These are phyloP conservation scores for Stereum hirsutum DNA, from an alignment of 1,284 basidiomycete species.

Conservation along the genomic window DNA sequence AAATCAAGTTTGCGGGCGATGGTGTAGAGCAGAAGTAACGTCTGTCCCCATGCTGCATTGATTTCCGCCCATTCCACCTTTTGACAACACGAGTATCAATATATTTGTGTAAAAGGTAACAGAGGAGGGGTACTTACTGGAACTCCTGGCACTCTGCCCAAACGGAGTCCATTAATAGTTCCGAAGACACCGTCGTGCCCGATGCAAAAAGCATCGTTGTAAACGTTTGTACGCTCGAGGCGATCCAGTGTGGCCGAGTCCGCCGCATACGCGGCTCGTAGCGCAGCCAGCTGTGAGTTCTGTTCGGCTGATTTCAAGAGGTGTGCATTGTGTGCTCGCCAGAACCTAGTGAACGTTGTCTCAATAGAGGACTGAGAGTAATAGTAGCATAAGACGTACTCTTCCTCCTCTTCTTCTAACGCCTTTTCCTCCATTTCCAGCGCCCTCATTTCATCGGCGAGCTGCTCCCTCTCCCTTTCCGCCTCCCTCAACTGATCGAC, in stretches of 20 bases:
- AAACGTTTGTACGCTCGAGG: slow-evolving; percentile 92
- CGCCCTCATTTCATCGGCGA: slow-evolving; percentile 65
- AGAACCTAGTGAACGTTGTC: slow-evolving; percentile 53
- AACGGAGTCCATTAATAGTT: slow-evolving; percentile 91
- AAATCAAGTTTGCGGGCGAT: slow-evolving; percentile 86
- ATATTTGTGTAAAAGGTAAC: slow-evolving; percentile 1
- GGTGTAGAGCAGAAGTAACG: slow-evolving; percentile 85
- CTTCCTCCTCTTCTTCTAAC: slow-evolving; percentile 69
- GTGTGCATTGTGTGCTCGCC: slow-evolving; percentile 71
- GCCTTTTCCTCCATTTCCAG: slow-evolving; percentile 72
- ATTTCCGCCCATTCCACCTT: slow-evolving; percentile 98
- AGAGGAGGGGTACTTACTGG: slow-evolving; percentile 30
- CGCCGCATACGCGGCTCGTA: slow-evolving; percentile 68
- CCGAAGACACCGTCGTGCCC: slow-evolving; percentile 92
- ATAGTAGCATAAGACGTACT: slow-evolving; percentile 42
- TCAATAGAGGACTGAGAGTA: slow-evolving; percentile 6
- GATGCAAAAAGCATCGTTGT: slow-evolving; percentile 98
- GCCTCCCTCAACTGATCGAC: slow-evolving; percentile 69
- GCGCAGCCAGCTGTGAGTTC: slow-evolving; percentile 56
- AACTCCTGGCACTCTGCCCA: slow-evolving; percentile 79
- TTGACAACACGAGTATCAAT: slow-evolving; percentile 5
- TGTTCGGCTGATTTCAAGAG: slow-evolving; percentile 58
- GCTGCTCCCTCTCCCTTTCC: slow-evolving; percentile 63
- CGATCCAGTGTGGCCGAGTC: slow-evolving; percentile 74
- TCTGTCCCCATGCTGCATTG: slow-evolving; percentile 98